Conservation (phyloP, 148 eudicot genomes). For the Dysphania ambrosioides region DNA sequence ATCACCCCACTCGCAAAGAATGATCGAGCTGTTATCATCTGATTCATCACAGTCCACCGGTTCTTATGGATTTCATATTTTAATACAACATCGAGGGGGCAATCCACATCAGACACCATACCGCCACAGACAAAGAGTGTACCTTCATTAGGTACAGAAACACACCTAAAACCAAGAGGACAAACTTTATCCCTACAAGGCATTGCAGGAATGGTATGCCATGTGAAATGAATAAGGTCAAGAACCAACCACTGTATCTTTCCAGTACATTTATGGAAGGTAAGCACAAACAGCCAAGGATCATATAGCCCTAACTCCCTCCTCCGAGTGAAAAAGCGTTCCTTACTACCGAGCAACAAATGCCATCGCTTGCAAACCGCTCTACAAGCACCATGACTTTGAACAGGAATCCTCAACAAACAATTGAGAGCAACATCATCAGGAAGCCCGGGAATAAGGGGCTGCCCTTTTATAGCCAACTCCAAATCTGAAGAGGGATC, state of each 20-base stretch:
- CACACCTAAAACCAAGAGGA: slow-evolving; percentile 76
- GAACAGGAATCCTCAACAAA: slow-evolving; percentile 69
- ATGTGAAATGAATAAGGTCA: slow-evolving; percentile 54
- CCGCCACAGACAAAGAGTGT: slow-evolving; percentile 80
- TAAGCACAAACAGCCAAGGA: slow-evolving; percentile 78
- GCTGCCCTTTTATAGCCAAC: slow-evolving; percentile 48
- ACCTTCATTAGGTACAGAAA: slow-evolving; percentile 61
- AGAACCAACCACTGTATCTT: slow-evolving; percentile 79
- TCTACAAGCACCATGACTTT: slow-evolving; percentile 47
- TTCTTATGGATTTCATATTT: slow-evolving; percentile 70
- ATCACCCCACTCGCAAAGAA: slow-evolving; percentile 84
- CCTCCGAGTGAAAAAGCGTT: slow-evolving; percentile 60
- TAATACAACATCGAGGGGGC: slow-evolving; percentile 77
- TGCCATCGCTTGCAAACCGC: slow-evolving; percentile 77
- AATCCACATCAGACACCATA: slow-evolving; percentile 64
- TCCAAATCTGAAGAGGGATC: slow-evolving; percentile 60
- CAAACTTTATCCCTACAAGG: slow-evolving; percentile 77
- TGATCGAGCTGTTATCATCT: slow-evolving; percentile 75
- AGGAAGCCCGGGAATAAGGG: slow-evolving; percentile 80
- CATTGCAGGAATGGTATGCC: slow-evolving; percentile 87
- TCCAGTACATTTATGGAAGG: slow-evolving; percentile 73
- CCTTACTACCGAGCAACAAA: slow-evolving; percentile 57
- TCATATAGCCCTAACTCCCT: slow-evolving; percentile 63
- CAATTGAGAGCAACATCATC: slow-evolving; percentile 87
- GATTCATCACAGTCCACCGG: slow-evolving; percentile 83